Base-by-base conservation (phyloP, 208 protist species). In the Tritrichomonas musculus region DNA sequence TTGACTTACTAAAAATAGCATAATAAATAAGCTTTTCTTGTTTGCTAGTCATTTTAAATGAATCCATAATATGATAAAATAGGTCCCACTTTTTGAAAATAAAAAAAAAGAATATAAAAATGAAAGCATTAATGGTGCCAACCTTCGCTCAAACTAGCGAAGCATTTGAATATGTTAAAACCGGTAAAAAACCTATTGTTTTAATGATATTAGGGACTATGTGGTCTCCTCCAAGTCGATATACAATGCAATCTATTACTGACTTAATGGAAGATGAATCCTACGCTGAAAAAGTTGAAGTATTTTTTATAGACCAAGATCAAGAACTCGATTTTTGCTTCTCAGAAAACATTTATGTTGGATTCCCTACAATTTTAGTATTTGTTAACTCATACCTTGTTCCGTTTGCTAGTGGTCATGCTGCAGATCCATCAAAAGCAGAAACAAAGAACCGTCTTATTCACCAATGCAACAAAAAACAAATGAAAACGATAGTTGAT, bases 261-360 rank as follows among this genome's bases (percentile, higher is more conserved):
- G 41, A 82, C 11, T 20, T 39, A 53, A 3, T 82, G 39, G 39
- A 25, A 57, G 27, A 30, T 33, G 47, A 53, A 57, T 11, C 53
- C 11, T 50, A 41, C 4, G 5, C 8, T 36, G 77, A 88, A 33
- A 53, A 88, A n/a, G n/a, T 88, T 20, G 47, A 49, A 88, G 41
- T 47, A 0, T 88, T 88, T 57, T 88, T 39, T 39, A 47, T 88
- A 4, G 77, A 88, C 39, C 77, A 88, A 36, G 77, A 88, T 88
- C 5, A 25, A 14, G 47, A 49, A 22, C 41, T 88, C 44, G n/a
- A 88, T 17, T 88, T 88, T 88, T 88, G 77, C 77, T 88, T 57
- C 22, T 14, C 17, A 36, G 77, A 88, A 88, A 49, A 49, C n/a
- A 57, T 88, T 88, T 47, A 41, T 27, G 30, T 88, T 57, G 77